These are phyloP conservation scores for Miscanthus lutarioriparius DNA, from an alignment of 176 grass and related monocot genomes.

Conservation along the genomic window DNA sequence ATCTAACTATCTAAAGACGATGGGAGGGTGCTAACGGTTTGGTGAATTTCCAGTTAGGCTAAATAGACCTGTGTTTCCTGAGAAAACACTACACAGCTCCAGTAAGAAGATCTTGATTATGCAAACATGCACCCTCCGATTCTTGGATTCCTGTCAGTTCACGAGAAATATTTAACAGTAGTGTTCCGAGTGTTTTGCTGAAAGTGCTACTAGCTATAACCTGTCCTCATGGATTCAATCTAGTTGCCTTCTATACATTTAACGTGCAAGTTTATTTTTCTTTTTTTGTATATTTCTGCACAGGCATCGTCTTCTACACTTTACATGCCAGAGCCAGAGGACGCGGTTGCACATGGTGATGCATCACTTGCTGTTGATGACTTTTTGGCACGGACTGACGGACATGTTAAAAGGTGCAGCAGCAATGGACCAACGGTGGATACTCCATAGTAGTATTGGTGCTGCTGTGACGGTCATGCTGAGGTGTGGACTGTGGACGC, in stretches of 20 bases:
- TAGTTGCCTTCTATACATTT: not conserved
- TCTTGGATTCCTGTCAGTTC: not conserved
- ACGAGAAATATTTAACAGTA: not conserved
- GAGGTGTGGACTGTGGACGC: not conserved
- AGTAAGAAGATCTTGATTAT: slow-evolving; percentile 4
- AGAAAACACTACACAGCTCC: not conserved
- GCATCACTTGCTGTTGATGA: slow-evolving; percentile 83
- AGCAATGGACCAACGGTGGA: not conserved
- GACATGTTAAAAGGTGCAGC: slow-evolving; percentile 26
- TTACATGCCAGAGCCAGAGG: slow-evolving; percentile 94
- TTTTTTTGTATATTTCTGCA: slow-evolving; percentile 11
- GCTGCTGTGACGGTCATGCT: not conserved
- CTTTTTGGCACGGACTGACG: slow-evolving; percentile 70
- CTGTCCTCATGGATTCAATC: not conserved
- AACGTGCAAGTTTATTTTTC: not conserved
- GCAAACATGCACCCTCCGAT: not conserved
- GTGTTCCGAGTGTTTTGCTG: not conserved
- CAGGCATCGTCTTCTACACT: slow-evolving; percentile 70
- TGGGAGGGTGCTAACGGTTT: slow-evolving; percentile 13
- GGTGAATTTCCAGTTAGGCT: not conserved
- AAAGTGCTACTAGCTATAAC: slow-evolving; percentile 22
- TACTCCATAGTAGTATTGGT: not conserved
- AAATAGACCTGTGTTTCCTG: not conserved
- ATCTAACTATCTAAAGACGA: not conserved
- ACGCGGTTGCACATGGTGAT: slow-evolving; percentile 93